These are phyloP conservation scores for Cenchrus fungigraminus DNA, from an alignment of 176 grass and related monocot genomes.

Conservation along the genomic window DNA sequence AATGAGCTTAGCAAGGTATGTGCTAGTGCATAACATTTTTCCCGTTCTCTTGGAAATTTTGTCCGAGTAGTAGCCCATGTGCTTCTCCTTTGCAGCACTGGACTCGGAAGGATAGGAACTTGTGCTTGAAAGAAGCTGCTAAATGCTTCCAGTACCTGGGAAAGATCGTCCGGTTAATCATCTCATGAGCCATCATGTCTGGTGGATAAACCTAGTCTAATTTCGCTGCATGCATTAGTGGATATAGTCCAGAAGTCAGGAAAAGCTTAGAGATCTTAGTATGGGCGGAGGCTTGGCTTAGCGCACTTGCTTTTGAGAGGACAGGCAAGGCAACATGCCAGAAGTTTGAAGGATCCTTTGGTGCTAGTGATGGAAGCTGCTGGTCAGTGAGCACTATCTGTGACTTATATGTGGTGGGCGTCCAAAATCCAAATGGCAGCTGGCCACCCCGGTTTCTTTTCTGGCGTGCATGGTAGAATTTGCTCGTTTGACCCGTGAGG, in stretches of 20 bases:
- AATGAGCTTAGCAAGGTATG: conserved; percentile 85
- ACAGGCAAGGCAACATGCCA: background rate
- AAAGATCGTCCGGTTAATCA: conserved; percentile 75
- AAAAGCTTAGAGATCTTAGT: conserved; percentile 29
- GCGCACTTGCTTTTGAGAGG: conserved; percentile 15
- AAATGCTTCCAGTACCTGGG: conserved; percentile 83
- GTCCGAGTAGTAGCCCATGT: conserved; percentile 22
- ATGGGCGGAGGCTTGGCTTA: conserved; percentile 16
- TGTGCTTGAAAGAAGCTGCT: conserved; percentile 75
- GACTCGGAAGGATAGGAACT: conserved; percentile 83
- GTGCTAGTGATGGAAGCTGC: conserved; percentile 14
- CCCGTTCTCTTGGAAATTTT: conserved; percentile 22
- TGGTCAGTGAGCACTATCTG: background rate
- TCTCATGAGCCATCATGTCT: conserved; percentile 43
- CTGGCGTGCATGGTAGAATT: conserved; percentile 15
- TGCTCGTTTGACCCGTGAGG: conserved; percentile 12
- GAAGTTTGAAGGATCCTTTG: background rate
- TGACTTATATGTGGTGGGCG: background rate
- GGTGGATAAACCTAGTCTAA: background rate
- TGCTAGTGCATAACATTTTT: background rate
- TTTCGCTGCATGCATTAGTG: background rate
- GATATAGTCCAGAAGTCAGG: conserved; percentile 7
- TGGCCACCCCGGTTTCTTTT: conserved; percentile 22
- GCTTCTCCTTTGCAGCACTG: conserved; percentile 64
- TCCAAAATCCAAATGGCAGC: conserved; percentile 13